These are phyloP conservation scores for Lactarius psammicola DNA, from an alignment of 768 basidiomycete species.

Conservation along the genomic window DNA sequence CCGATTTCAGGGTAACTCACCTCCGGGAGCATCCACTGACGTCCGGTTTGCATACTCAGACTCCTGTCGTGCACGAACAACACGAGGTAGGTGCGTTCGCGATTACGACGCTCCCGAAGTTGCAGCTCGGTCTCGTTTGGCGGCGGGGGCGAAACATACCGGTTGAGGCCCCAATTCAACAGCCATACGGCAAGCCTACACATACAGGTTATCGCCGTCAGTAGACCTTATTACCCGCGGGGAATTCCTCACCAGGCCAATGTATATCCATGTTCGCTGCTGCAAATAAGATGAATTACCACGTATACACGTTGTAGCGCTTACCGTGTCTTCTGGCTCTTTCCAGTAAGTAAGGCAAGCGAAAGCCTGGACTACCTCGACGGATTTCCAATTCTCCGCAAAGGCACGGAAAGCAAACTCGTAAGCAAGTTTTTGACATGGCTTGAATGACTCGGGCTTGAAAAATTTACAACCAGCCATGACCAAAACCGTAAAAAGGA, in stretches of 20 bases:
- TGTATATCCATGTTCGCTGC: slow-evolving; percentile 83
- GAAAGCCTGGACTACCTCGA: slow-evolving; percentile 88
- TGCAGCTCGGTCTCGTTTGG: slow-evolving; percentile 63
- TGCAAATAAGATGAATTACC: slow-evolving; percentile 9
- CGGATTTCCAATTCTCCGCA: slow-evolving; percentile 70
- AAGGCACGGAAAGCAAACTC: slow-evolving; percentile 78
- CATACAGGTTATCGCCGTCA: slow-evolving; percentile 1
- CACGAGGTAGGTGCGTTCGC: slow-evolving; percentile 84
- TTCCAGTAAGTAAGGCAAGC: slow-evolving; percentile 89
- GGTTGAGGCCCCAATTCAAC: slow-evolving; percentile 80
- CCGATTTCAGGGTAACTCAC: slow-evolving; percentile 29
- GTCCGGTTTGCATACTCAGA: slow-evolving; percentile 81
- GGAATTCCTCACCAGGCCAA: slow-evolving; percentile 64
- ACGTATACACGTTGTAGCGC: slow-evolving; percentile 32
- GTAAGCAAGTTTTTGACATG: slow-evolving; percentile 68
- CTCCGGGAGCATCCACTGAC: slow-evolving; percentile 87
- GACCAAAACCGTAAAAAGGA: slow-evolving; percentile 82
- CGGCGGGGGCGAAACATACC: slow-evolving; percentile 55
- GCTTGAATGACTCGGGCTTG: slow-evolving; percentile 61
- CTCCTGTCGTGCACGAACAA: slow-evolving; percentile 85
- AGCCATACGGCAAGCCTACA: slow-evolving; percentile 82
- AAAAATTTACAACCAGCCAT: slow-evolving; percentile 87
- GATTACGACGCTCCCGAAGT: slow-evolving; percentile 72
- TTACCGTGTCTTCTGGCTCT: slow-evolving; percentile 79
- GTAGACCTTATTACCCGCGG: slow-evolving; percentile 12